Conservation (phyloP, 1,284 basidiomycete species). For the Caloboletus firmus region DNA sequence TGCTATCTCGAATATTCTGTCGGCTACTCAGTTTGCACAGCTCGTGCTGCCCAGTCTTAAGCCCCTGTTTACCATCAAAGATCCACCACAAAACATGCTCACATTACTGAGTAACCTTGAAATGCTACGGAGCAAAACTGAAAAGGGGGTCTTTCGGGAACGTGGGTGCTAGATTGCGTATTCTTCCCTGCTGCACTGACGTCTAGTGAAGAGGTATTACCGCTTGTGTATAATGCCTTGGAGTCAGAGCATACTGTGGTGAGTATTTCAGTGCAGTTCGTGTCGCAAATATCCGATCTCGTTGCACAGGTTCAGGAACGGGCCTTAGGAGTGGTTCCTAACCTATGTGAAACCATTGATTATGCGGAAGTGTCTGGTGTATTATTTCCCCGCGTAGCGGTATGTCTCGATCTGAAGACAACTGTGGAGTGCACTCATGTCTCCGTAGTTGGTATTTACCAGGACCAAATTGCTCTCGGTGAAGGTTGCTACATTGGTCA, state of each 20-base stretch:
- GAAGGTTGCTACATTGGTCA: conserved; percentile 86
- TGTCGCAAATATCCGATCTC: conserved; percentile 1
- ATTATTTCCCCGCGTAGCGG: conserved; percentile 84
- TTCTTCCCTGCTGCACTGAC: conserved; percentile 4
- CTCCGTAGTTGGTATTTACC: conserved; percentile 77
- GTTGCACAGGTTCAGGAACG: conserved; percentile 80
- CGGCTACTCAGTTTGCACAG: conserved; percentile 78
- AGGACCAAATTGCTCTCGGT: conserved; percentile 84
- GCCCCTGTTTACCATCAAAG: conserved; percentile 88
- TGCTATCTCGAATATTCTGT: conserved; percentile 78
- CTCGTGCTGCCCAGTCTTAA: conserved; percentile 86
- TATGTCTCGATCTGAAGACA: conserved; percentile 41
- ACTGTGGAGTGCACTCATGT: conserved; percentile 11
- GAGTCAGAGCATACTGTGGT: conserved; percentile 88
- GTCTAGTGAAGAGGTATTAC: conserved; percentile 74
- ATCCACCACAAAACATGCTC: conserved; percentile 96
- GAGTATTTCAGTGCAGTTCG: conserved; percentile 22
- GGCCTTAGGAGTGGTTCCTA: conserved; percentile 82
- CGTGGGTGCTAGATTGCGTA: conserved; percentile 53
- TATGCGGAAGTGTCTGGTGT: conserved; percentile 88
- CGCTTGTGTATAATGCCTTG: conserved; percentile 92
- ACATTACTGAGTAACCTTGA: conserved; percentile 88
- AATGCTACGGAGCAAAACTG: conserved; percentile 88
- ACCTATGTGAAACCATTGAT: conserved; percentile 90
- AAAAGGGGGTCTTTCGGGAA: conserved; percentile 84